Conservation (phyloP, 352 stramenopile genomes). For the Pythium apleroticum region DNA sequence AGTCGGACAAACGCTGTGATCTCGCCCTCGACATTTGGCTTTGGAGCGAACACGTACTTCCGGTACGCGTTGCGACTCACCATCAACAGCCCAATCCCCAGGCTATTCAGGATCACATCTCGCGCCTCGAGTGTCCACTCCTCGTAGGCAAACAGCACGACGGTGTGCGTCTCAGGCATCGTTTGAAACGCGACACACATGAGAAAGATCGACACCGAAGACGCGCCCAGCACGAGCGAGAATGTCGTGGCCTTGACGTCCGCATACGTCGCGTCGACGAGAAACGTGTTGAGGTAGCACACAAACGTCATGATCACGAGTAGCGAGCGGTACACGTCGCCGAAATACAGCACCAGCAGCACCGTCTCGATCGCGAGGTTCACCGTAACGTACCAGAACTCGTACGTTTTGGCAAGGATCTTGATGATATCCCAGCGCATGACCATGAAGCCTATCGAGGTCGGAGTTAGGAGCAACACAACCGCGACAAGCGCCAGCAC, state of each 20-base stretch:
- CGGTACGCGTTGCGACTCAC: conserved; percentile 1
- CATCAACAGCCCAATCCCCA: not conserved
- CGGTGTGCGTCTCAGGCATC: not conserved
- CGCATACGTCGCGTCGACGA: conserved; percentile 17
- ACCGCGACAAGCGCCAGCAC: not conserved
- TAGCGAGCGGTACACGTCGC: not conserved
- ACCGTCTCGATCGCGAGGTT: conserved; percentile 1
- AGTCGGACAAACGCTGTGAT: not conserved
- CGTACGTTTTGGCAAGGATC: conserved; percentile 13
- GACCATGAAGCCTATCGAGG: not conserved
- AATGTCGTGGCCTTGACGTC: not conserved
- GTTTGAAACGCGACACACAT: not conserved
- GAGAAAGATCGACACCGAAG: conserved; percentile 4
- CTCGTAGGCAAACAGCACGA: not conserved
- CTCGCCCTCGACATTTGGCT: not conserved
- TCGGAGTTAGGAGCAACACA: not conserved
- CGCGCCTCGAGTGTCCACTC: not conserved
- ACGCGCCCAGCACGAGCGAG: not conserved
- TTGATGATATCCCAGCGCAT: conserved; percentile 18
- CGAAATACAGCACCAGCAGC: conserved; percentile 1
- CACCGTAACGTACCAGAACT: conserved; percentile 23
- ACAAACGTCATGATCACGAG: not conserved
- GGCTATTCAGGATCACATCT: conserved; percentile 1
- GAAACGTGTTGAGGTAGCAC: conserved; percentile 11
- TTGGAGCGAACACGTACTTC: not conserved